Evolutionary conservation across 2,329 filamentous ascomycete species (phyloP).

Genomic region (Pyrenochaeta sp.): DNA sequence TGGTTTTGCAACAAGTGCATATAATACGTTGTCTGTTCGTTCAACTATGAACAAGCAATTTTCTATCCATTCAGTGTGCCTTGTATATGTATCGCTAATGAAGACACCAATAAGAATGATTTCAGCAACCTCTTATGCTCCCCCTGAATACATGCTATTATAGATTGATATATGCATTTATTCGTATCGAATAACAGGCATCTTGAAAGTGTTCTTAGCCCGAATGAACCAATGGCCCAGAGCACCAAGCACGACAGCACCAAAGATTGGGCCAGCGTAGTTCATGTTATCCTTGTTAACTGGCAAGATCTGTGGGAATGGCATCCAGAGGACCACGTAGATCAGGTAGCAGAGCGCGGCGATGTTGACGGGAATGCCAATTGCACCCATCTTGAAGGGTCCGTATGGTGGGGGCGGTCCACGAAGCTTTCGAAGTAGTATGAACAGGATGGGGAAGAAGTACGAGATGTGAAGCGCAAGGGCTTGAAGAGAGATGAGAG

Average conservation of each 20-base stretch:
- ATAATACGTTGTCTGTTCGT: no score
- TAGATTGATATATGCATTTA: no score
- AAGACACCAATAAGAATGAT: no score
- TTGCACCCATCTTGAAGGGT: conserved; percentile 35
- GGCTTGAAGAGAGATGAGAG: conserved; percentile 40
- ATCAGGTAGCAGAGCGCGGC: conserved; percentile 32
- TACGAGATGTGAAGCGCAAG: conserved; percentile 44
- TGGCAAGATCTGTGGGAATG: conserved; percentile 36
- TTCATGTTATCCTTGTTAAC: conserved; percentile 42
- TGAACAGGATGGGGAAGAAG: conserved; percentile 38
- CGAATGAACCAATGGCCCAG: conserved; percentile 29
- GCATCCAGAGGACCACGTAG: conserved; percentile 39
- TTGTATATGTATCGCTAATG: no score
- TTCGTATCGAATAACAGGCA: conserved; percentile 31
- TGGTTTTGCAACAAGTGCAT: no score
- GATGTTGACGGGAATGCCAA: conserved; percentile 34
- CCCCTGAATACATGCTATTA: no score
- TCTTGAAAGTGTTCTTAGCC: conserved; percentile 27
- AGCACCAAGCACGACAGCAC: conserved; percentile 30
- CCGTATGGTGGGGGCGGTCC: conserved; percentile 32
- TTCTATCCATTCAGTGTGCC: no score
- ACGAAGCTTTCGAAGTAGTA: conserved; percentile 29
- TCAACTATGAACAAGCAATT: no score
- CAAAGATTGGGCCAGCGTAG: conserved; percentile 39
- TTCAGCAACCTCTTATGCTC: no score